These are phyloP conservation scores for Phaffomyces antillensis DNA, from an alignment of 805 yeast genomes.

Conservation along the genomic window DNA sequence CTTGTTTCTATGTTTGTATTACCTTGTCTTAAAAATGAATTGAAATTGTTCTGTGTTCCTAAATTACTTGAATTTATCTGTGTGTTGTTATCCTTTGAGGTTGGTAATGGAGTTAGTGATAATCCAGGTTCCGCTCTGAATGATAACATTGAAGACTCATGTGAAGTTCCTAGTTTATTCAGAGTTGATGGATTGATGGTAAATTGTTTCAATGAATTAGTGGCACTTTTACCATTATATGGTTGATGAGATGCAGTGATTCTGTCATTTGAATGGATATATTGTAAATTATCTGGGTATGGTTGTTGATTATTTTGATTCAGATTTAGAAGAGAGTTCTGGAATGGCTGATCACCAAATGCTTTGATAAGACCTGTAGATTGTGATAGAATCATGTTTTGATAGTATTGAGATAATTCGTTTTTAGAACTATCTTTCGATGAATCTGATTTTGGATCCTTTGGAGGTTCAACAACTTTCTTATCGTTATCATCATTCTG, in stretches of 20 bases:
- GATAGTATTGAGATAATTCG: constrained; percentile 27
- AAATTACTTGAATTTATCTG: constrained; percentile 7
- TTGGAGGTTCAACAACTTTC: not conserved
- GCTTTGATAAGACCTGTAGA: constrained; percentile 44
- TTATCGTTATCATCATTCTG: too few relatives aligned
- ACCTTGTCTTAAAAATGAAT: constrained; percentile 33
- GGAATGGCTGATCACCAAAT: constrained; percentile 27
- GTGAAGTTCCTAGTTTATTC: constrained; percentile 10
- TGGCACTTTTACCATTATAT: constrained; percentile 1
- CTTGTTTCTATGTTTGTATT: constrained; percentile 47
- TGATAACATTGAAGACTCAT: constrained; percentile 17
- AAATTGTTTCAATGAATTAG: constrained; percentile 21
- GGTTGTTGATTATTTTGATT: constrained; percentile 7
- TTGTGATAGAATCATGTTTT: constrained; percentile 42
- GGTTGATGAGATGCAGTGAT: constrained; percentile 9
- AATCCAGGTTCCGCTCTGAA: constrained; percentile 17
- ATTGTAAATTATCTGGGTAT: constrained; percentile 10
- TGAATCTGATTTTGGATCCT: not conserved
- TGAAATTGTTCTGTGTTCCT: constrained; percentile 30
- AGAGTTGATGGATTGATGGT: constrained; percentile 9
- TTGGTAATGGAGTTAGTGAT: constrained; percentile 21
- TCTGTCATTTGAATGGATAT: constrained; percentile 25
- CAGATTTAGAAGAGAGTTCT: constrained; percentile 19
- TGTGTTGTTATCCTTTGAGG: constrained; percentile 8
- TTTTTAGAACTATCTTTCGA: constrained; percentile 18